Conservation (phyloP, 768 basidiomycete genomes). For the Vararia minispora region DNA sequence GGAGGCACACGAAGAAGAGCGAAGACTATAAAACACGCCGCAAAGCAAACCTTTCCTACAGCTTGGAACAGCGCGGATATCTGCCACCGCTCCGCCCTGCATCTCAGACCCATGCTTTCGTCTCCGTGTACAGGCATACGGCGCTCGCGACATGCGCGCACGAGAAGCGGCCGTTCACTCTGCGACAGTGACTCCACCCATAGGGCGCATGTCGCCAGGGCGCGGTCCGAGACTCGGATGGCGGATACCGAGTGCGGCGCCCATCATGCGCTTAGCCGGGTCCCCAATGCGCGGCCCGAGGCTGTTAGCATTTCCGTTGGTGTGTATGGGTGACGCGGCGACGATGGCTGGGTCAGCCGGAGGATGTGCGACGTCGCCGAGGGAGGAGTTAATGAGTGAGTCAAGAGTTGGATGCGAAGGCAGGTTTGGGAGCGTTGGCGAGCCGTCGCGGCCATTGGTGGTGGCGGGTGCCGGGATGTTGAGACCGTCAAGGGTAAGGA, state of each 20-base stretch:
- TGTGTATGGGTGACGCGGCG: constrained; percentile 38
- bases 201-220: constrained; percentile 40
- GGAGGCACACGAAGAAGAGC: no score
- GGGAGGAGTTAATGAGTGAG: constrained; percentile 68
- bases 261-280: constrained; percentile 83
- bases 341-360: constrained; percentile 62
- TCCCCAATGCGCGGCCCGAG: constrained; percentile 76
- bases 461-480: constrained; percentile 8
- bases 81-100: no score
- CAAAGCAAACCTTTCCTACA: no score
- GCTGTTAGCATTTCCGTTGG: constrained; percentile 27
- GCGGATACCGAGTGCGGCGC: constrained; percentile 73
- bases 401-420: constrained; percentile 81
- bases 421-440: constrained; percentile 70
- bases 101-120: no score
- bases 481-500: constrained; percentile 18
- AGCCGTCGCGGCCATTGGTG: constrained; percentile 33
- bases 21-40: no score
- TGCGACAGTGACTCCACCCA: constrained; percentile 63
- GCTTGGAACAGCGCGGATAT: no score
- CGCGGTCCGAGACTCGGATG: constrained; percentile 66
- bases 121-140: no score
- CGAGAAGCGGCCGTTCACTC: constrained; percentile 56
- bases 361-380: constrained; percentile 38
- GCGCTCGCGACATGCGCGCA: no score